A percentile compares a stretch with the other conserved stretches of the same genome.
Conservation (phyloP, 2,329 filamentous ascomycete genomes). For the Ophiostoma sp. region DNA sequence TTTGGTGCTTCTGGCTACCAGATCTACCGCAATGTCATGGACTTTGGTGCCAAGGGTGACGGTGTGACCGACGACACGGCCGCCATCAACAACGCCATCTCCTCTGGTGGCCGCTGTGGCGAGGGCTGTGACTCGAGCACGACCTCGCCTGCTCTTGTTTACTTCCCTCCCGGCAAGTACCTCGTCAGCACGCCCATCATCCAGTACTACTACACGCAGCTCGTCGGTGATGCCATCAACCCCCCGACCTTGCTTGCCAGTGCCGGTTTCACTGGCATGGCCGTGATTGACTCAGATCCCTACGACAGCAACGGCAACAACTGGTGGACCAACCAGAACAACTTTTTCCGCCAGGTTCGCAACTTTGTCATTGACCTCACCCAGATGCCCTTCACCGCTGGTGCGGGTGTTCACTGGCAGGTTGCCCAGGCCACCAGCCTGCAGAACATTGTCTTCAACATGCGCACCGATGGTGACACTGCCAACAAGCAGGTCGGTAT, state of each 20-base stretch:
- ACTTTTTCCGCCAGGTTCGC: slow-evolving; percentile 80
- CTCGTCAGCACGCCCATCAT: slow-evolving; percentile 75
- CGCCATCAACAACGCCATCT: slow-evolving; percentile 83
- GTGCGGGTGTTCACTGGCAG: slow-evolving; percentile 80
- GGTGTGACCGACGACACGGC: slow-evolving; percentile 76
- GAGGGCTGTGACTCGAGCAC: slow-evolving; percentile 80
- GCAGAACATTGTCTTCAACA: slow-evolving; percentile 80
- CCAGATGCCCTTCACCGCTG: slow-evolving; percentile 58
- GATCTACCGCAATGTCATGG: slow-evolving; percentile 74
- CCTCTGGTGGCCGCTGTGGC: slow-evolving; percentile 76
- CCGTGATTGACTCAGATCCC: slow-evolving; percentile 83
- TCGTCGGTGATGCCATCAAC: slow-evolving; percentile 75
- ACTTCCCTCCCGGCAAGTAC: slow-evolving; percentile 89
- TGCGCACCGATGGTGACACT: slow-evolving; percentile 64
- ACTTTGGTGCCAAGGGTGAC: slow-evolving; percentile 71
- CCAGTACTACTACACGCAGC: slow-evolving; percentile 90
- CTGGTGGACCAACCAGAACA: slow-evolving; percentile 79
- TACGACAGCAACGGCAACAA: slow-evolving; percentile 69
- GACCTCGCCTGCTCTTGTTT: slow-evolving; percentile 79
- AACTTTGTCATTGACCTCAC: slow-evolving; percentile 80
- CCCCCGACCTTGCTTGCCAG: slow-evolving; percentile 75
- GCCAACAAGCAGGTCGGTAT: slow-evolving; percentile 72
- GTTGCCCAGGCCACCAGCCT: slow-evolving; percentile 79
- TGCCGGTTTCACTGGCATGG: slow-evolving; percentile 76
- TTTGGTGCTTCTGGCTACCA: slow-evolving; percentile 64